Evolutionary conservation across 225 moss, liverwort and hornwort species (phyloP).

Genomic region (Bryum argenteum): DNA sequence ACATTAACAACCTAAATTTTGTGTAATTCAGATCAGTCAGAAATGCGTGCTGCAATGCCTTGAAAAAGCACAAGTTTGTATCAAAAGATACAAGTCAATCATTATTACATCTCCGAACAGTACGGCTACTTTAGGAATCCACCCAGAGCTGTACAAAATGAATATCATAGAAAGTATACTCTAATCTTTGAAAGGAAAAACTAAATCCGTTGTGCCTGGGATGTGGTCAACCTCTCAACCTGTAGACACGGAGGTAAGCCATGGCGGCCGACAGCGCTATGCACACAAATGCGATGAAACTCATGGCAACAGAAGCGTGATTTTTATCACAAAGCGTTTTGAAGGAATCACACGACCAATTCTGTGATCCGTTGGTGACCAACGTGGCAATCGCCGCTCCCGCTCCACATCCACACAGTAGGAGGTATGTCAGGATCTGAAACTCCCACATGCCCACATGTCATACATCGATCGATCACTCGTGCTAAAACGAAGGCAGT

Average conservation of each 20-base stretch:
- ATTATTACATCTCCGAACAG: background rate
- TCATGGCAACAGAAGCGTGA: slow-evolving; percentile 32
- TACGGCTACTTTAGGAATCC: background rate
- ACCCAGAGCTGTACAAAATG: background rate
- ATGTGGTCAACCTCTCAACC: background rate
- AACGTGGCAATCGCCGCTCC: slow-evolving; percentile 6
- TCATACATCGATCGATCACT: background rate
- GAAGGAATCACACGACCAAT: background rate
- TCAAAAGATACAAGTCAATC: background rate
- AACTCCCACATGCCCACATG: background rate
- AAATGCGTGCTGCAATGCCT: no score
- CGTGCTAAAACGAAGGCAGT: no score
- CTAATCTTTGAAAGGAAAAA: background rate
- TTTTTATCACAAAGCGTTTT: slow-evolving; percentile 10
- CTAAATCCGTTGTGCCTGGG: no score
- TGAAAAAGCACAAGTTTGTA: background rate
- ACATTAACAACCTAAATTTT: no score
- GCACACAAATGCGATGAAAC: slow-evolving; percentile 24
- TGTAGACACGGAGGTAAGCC: slow-evolving; percentile 37
- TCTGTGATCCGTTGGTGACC: no score
- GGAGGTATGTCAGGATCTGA: slow-evolving; percentile 33
- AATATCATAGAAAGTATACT: background rate
- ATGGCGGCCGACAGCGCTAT: slow-evolving; percentile 22
- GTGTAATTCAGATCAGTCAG: no score
- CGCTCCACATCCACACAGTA: slow-evolving; percentile 39